Evolutionary conservation across 1,284 basidiomycete species (phyloP), one percentile per base, ranked within the genome.

Genomic region (Melampsora medusae): DNA sequence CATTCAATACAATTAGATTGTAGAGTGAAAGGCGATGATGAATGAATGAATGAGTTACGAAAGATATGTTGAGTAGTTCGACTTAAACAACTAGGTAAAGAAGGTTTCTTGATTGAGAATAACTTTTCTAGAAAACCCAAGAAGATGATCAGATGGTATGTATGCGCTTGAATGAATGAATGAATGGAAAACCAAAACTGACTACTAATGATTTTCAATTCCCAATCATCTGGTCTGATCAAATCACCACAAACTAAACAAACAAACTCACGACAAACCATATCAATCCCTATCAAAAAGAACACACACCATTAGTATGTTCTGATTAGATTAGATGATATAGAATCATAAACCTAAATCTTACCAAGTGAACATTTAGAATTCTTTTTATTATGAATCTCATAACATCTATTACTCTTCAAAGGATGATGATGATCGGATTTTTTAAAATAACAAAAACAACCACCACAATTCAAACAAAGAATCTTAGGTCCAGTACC

Each of bases 11-110:
- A 49, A 10, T 19, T 49, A 10, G 19, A 19, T 49, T 35, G 33
- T 35, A n/a, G 61, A 4, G 1, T 22, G 46, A 5, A 22, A 53
- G 14, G 50, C 5, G 4, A 53, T n/a, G 53, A 56, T 62, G 25
- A 16, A 9, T n/a, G n/a, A n/a, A n/a, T n/a, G n/a, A n/a, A 38
- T 31, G 5, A 68, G 66, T 14, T 19, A 76, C 73, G 53, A 19
- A 76, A 69, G 25, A 76, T 76, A 33, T 59, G 59, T n/a, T 28
- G 66, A 60, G 73, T 76, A 4, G 73, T 68, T 28, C 73, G 73
- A 14, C 28, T 50, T 12, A 76, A 31, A 64, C 66, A 76, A 22
- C 66, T 66, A 25, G 67, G 73, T 14, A 56, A 28, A 25, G n/a
- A 53, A 16, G 73, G 28, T 33, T 60, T 67, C 31, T 64, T 76